phyloP scores from a whole-genome alignment of 495 filamentous ascomycete genomes.

The Copromyces sp. region DNA sequence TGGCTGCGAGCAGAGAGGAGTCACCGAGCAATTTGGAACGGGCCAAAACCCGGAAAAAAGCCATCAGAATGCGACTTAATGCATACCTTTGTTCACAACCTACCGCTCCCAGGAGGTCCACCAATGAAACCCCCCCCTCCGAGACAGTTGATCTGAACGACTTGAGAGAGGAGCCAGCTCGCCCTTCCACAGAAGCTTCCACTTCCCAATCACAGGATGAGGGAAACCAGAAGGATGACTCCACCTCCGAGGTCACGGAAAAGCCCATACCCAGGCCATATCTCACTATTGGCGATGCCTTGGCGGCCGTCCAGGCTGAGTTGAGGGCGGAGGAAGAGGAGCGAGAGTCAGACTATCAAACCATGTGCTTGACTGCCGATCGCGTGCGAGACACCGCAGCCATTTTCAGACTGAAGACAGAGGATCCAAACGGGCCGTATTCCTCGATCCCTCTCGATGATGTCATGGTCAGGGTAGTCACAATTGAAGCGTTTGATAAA shows the following conservation, averaged over 20 bases:
- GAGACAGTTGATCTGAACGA: not conserved
- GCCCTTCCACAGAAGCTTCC: not conserved
- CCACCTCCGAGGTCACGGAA: not conserved
- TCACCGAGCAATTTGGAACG: not conserved
- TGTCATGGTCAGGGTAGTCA: not conserved
- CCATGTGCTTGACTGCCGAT: not conserved
- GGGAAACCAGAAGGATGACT: not conserved
- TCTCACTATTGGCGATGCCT: not conserved
- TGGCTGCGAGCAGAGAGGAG: not conserved
- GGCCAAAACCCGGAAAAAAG: not conserved
- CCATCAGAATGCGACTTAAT: not conserved
- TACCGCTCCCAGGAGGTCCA: not conserved
- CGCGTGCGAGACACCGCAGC: not conserved
- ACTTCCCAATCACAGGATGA: not conserved
- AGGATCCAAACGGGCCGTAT: not conserved
- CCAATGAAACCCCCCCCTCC: not conserved
- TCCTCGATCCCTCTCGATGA: not conserved
- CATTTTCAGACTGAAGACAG: not conserved
- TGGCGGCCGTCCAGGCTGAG: not conserved
- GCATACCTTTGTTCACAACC: not conserved
- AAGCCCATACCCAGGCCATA: not conserved
- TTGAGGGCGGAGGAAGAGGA: not conserved
- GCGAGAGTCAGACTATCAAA: not conserved
- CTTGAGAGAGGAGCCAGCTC: not conserved
- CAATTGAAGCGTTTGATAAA: not conserved